phyloP scores from a whole-genome alignment of 192 early-diverging fungal species.

The Podila verticillata region DNA sequence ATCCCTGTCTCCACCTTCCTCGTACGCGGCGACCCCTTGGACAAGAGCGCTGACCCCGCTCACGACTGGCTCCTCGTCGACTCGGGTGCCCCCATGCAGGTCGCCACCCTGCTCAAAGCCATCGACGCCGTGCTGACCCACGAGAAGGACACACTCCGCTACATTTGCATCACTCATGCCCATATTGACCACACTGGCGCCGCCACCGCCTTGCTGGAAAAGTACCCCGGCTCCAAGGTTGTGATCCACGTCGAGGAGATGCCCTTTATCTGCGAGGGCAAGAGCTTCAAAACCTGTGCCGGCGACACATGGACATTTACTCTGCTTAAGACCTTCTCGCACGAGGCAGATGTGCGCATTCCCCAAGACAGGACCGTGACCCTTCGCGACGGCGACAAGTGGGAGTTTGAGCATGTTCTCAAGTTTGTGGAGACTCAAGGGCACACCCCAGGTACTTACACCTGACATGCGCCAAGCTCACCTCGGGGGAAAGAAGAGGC shows the following conservation, averaged over 20 bases:
- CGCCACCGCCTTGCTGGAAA: conserved; percentile 27
- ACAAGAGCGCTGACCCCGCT: conserved; percentile 8
- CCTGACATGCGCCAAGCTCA: too few relatives aligned
- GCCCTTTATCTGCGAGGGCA: conserved; percentile 38
- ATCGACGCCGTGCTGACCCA: conserved; percentile 32
- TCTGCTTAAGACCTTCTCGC: conserved; percentile 29
- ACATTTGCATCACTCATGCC: conserved; percentile 48
- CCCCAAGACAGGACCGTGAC: conserved; percentile 29
- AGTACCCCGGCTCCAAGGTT: conserved; percentile 39
- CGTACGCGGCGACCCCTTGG: conserved; percentile 16
- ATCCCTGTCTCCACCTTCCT: conserved; percentile 43
- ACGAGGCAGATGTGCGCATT: conserved; percentile 36
- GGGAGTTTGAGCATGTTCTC: conserved; percentile 51
- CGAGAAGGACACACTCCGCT: conserved; percentile 39
- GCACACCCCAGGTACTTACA: conserved; percentile 38
- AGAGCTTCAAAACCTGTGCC: conserved; percentile 15
- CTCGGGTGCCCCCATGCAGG: conserved; percentile 30
- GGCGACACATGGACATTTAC: conserved; percentile 43
- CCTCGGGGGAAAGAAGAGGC: too few relatives aligned
- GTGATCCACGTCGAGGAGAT: conserved; percentile 45
- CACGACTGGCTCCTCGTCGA: conserved; percentile 48
- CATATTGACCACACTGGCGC: conserved; percentile 54
- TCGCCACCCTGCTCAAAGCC: conserved; percentile 30
- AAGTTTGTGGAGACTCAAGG: conserved; percentile 43
- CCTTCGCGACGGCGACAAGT: conserved; percentile 37